Conservation (phyloP, 106 monocot species). For the Triglochin maritima region DNA sequence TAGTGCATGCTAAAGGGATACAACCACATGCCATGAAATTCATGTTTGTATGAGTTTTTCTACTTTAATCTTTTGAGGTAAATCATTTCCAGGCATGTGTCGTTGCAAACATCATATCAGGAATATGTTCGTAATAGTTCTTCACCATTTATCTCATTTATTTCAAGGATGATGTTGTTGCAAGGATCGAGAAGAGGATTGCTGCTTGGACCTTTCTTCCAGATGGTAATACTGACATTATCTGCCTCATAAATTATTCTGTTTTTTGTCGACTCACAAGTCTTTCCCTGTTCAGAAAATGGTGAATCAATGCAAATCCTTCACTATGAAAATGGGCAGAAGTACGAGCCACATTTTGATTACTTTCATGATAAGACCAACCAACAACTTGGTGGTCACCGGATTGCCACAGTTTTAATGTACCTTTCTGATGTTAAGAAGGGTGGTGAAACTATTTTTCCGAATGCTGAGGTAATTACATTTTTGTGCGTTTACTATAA, state of each 20-base stretch:
- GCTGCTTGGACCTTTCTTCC: constrained; percentile 90
- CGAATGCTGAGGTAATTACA: constrained; percentile 79
- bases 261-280: too few species aligned
- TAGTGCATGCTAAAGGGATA: too few species aligned
- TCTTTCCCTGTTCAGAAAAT: constrained; percentile 42
- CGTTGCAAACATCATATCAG: too few species aligned
- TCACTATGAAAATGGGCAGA: constrained; percentile 61
- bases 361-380: constrained; percentile 74
- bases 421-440: constrained; percentile 67
- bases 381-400: constrained; percentile 55
- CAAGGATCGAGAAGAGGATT: constrained; percentile 58
- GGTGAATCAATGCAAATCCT: constrained; percentile 77
- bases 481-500: too few species aligned
- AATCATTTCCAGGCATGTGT: too few species aligned
- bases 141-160: not conserved
- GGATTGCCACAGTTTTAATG: constrained; percentile 88
- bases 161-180: constrained; percentile 59
- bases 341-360: constrained; percentile 89
- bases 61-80: too few species aligned
- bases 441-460: constrained; percentile 89
- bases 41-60: too few species aligned
- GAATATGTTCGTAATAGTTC: too few species aligned
- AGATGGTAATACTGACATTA: constrained; percentile 32
- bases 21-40: too few species aligned
- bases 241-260: not conserved